Evolutionary conservation across 148 eudicot species (phyloP).

Genomic region (Heliosperma pusillum): DNA sequence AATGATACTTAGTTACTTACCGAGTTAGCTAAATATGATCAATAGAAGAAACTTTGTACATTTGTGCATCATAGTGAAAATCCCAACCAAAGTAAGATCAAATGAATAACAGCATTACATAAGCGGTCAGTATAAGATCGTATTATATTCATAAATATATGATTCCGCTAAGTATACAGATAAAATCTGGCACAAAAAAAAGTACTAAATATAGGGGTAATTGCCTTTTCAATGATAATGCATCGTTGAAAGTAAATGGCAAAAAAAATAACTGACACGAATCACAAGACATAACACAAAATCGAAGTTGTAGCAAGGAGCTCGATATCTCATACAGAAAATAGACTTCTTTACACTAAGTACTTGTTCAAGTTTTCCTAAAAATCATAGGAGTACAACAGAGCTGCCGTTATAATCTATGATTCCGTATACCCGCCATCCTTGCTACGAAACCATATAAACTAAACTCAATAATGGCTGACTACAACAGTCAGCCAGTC

Average conservation of each 20-base stretch:
- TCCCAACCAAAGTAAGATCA: not conserved
- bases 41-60: no score
- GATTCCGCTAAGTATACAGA: no score
- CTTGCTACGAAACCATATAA: not conserved
- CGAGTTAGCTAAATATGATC: no score
- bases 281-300: not conserved
- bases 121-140: no score
- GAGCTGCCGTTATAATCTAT: conserved; percentile 20
- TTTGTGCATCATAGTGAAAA: not conserved
- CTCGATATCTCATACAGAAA: not conserved
- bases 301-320: not conserved
- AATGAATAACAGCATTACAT: no score
- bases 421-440: conserved; percentile 15
- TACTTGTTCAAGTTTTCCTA: not conserved
- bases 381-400: conserved; percentile 30
- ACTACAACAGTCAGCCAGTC: conserved; percentile 14
- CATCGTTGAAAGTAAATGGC: not conserved
- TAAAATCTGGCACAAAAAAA: no score
- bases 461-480: conserved; percentile 22
- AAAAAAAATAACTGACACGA: not conserved
- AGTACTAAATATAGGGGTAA: no score
- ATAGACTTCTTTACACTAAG: not conserved
- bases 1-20: no score
- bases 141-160: no score
- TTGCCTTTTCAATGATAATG: not conserved